Conservation (phyloP, 306 rosid genomes). For the Cajanus cajan region DNA sequence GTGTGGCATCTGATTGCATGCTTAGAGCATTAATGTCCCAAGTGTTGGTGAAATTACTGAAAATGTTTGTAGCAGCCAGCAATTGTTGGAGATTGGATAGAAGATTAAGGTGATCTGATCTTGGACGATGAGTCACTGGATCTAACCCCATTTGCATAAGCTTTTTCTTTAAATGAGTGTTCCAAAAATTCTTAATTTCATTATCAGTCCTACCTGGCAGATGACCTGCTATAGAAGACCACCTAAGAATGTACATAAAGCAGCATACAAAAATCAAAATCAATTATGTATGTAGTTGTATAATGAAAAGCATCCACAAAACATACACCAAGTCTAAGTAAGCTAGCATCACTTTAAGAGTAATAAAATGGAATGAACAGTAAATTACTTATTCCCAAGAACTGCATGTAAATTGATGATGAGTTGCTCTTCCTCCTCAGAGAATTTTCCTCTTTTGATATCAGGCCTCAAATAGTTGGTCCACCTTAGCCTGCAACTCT, state of each 20-base stretch:
- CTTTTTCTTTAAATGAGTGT: conserved; percentile 74
- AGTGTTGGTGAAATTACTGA: conserved; percentile 25
- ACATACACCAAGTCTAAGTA: neutral
- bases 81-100: conserved; percentile 54
- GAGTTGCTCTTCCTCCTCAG: conserved; percentile 53
- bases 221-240: conserved; percentile 82
- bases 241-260: conserved; percentile 41
- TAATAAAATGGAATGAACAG: neutral
- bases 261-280: neutral
- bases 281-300: neutral
- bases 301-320: neutral
- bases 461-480: conserved; percentile 77
- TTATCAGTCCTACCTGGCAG: conserved; percentile 84
- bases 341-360: neutral
- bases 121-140: conserved; percentile 71
- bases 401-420: conserved; percentile 66
- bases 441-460: conserved; percentile 74
- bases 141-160: conserved; percentile 76
- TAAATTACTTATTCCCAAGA: conserved; percentile 72
- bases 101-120: conserved; percentile 45
- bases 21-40: conserved; percentile 37
- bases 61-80: conserved; percentile 42
- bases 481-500: conserved; percentile 81
- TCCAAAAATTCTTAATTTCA: conserved; percentile 86
- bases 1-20: conserved; percentile 47